A percentile compares a stretch with the other conserved stretches of the same genome.
Evolutionary conservation across 352 stramenopile species (phyloP).

Genomic region (Phytophthora idaei): DNA sequence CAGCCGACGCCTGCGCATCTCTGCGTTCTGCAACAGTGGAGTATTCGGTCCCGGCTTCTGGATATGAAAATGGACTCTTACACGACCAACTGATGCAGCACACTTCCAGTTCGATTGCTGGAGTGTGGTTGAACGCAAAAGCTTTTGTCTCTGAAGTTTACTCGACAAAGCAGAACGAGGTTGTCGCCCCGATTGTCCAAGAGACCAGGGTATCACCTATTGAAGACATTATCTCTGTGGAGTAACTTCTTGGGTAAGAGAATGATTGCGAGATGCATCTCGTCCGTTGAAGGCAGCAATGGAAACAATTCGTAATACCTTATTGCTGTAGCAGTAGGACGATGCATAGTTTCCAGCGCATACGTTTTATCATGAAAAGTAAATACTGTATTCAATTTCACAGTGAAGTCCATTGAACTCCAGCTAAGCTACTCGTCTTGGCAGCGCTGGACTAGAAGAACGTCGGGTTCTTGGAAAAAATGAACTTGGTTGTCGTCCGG

Average conservation of each 20-base stretch:
- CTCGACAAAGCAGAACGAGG: constrained; percentile 17
- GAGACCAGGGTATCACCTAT: constrained; percentile 13
- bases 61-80: constrained; percentile 64
- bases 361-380: constrained; percentile 4
- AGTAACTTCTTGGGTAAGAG: constrained; percentile 19
- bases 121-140: constrained; percentile 60
- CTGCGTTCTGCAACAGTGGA: constrained; percentile 11
- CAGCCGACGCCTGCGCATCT: constrained; percentile 31
- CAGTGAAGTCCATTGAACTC: constrained; percentile 1
- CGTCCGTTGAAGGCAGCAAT: constrained; percentile 13
- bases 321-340: neutral
- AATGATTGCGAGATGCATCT: neutral
- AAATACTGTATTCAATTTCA: neutral
- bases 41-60: constrained; percentile 54
- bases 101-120: constrained; percentile 31
- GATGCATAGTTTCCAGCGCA: constrained; percentile 3
- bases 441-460: too few relatives aligned
- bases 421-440: constrained; percentile 7
- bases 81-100: constrained; percentile 37
- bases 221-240: constrained; percentile 28
- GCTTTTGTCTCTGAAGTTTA: constrained; percentile 46
- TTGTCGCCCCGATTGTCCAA: constrained; percentile 1
- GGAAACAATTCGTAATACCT: constrained; percentile 6
- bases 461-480: too few relatives aligned
- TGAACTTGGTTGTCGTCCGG: too few relatives aligned